Conservation (phyloP, 73 alveolate genomes). For the Vitrella brassicaformis region DNA sequence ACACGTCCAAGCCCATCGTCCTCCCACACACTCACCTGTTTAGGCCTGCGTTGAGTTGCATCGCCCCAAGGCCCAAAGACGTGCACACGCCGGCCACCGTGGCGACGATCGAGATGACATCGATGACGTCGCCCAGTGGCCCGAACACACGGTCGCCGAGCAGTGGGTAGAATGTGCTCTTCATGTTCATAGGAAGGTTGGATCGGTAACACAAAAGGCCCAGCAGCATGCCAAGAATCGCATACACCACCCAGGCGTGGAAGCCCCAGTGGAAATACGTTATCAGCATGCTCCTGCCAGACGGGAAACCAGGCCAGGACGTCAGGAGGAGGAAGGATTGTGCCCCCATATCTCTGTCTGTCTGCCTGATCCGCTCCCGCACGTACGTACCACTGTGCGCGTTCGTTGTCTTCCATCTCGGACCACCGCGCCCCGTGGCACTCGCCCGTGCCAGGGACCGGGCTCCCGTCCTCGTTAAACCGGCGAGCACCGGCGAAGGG, state of each 20-base stretch:
- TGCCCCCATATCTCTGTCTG: too few relatives aligned
- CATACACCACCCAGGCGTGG: constrained; percentile 13
- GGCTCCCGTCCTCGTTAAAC: too few relatives aligned
- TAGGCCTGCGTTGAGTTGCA: constrained; percentile 5
- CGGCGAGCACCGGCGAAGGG: too few relatives aligned
- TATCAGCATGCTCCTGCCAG: too few relatives aligned
- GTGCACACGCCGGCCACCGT: constrained; percentile 14
- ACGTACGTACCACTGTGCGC: too few relatives aligned
- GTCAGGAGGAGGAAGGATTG: too few relatives aligned
- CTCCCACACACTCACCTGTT: background rate
- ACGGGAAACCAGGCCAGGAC: too few relatives aligned
- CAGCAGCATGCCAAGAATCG: constrained; percentile 7
- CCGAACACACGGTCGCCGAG: constrained; percentile 10
- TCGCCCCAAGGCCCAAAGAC: constrained; percentile 9
- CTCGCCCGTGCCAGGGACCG: too few relatives aligned
- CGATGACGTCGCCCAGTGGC: constrained; percentile 8
- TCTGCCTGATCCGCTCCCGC: too few relatives aligned
- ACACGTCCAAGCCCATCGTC: too few relatives aligned
- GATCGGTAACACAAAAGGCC: constrained; percentile 8
- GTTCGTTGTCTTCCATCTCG: too few relatives aligned
- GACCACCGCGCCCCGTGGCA: too few relatives aligned
- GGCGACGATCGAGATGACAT: constrained; percentile 14
- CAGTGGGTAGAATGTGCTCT: constrained; percentile 5
- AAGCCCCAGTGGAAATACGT: constrained; percentile 20
- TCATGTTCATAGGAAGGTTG: constrained; percentile 5